Evolutionary conservation across 805 yeast genomes (phyloP).

Genomic region (Metschnikowia lachancei): DNA sequence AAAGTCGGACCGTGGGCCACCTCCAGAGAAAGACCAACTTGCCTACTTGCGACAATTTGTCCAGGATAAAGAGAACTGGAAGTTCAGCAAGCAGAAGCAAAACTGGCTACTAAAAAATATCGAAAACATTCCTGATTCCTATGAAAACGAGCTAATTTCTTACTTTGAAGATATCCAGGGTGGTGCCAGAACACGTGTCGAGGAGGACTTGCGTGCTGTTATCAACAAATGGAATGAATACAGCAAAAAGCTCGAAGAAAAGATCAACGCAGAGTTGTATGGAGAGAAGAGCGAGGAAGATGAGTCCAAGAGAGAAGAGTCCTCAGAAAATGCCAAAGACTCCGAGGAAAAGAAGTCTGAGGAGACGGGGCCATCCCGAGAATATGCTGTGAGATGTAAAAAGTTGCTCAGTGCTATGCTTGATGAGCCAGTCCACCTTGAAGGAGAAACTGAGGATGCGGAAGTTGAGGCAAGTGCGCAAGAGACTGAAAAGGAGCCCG

Average conservation of each 20-base stretch:
- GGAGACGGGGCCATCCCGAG: conserved; percentile 25
- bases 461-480: background rate
- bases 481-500: background rate
- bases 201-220: conserved; percentile 46
- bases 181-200: conserved; percentile 58
- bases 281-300: conserved; percentile 25
- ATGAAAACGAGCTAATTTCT: conserved; percentile 46
- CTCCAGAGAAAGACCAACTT: conserved; percentile 76
- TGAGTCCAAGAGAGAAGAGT: conserved; percentile 13
- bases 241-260: conserved; percentile 41
- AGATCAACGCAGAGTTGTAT: conserved; percentile 37
- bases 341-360: conserved; percentile 13
- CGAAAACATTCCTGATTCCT: conserved; percentile 48
- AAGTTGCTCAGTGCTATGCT: conserved; percentile 32
- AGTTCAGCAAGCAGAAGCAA: conserved; percentile 82
- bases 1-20: conserved; percentile 62
- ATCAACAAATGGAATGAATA: conserved; percentile 56
- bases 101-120: conserved; percentile 77
- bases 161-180: conserved; percentile 69
- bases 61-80: conserved; percentile 64
- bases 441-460: conserved; percentile 25
- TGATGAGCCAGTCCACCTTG: conserved; percentile 34
- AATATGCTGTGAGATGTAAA: conserved; percentile 43
- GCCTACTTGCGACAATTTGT: conserved; percentile 58
- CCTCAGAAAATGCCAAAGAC: conserved; percentile 10